phyloP scores from a whole-genome alignment of 2,329 filamentous ascomycete genomes.

The Diaporthe citrichinensis region DNA sequence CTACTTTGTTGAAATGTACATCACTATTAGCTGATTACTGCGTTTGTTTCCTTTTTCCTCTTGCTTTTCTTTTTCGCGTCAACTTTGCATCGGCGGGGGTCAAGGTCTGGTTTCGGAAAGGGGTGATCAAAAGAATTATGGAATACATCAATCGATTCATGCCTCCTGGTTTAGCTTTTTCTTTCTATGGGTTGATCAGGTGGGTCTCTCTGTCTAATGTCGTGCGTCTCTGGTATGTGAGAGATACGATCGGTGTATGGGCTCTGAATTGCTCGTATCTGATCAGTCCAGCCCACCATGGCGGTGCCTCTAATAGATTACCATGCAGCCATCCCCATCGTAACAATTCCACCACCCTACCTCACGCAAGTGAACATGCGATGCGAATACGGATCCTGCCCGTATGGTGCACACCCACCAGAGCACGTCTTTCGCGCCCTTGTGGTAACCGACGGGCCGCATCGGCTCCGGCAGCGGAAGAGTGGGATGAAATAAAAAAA shows the following conservation, averaged over 20 bases:
- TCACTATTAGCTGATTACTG: background rate
- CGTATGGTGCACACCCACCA: background rate
- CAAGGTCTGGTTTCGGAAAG: background rate
- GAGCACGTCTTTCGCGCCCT: background rate
- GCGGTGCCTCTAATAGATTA: background rate
- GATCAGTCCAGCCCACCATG: background rate
- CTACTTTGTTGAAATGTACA: conserved; percentile 17
- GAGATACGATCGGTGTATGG: background rate
- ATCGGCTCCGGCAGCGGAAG: conserved; percentile 8
- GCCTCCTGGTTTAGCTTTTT: background rate
- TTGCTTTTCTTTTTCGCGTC: background rate
- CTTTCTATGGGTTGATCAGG: background rate
- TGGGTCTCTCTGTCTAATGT: background rate
- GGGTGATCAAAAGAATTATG: background rate
- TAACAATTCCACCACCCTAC: too few relatives aligned
- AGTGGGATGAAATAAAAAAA: background rate
- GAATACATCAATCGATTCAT: background rate
- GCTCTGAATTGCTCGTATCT: background rate
- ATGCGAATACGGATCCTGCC: background rate
- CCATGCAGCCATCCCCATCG: background rate
- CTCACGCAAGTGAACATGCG: background rate
- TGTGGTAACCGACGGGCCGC: background rate
- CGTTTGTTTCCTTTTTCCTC: background rate
- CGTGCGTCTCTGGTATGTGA: background rate
- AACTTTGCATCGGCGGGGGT: conserved; percentile 17